Evolutionary conservation across 2,329 filamentous ascomycete species (phyloP).

Genomic region (Calonectria hongkongensis): DNA sequence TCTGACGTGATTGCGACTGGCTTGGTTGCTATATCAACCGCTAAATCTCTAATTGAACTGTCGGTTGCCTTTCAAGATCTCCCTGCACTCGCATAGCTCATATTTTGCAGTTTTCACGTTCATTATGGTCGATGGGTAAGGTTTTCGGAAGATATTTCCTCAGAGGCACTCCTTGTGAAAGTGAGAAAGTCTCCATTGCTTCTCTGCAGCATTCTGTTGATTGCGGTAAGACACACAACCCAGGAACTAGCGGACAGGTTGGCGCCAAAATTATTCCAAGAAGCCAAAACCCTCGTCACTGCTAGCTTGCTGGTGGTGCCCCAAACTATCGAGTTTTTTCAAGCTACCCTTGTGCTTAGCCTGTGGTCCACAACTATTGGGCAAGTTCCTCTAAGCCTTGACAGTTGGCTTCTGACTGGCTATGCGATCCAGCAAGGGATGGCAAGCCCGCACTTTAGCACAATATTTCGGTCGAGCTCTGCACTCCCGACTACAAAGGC

Average conservation of each 20-base stretch:
- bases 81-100: conserved; percentile 21
- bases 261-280: background rate
- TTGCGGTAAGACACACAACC: background rate
- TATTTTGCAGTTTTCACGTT: conserved; percentile 46
- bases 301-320: background rate
- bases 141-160: conserved; percentile 46
- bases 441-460: background rate
- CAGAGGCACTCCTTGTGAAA: background rate
- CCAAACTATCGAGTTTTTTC: background rate
- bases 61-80: conserved; percentile 30
- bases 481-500: background rate
- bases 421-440: background rate
- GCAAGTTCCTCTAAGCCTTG: background rate
- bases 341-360: background rate
- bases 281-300: background rate
- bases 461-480: background rate
- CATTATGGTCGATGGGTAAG: conserved; percentile 56
- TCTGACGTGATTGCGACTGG: conserved; percentile 50
- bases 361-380: conserved; percentile 12
- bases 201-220: background rate
- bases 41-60: conserved; percentile 48
- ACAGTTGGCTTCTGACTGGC: conserved; percentile 2
- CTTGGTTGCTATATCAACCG: conserved; percentile 42
- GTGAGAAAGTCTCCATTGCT: background rate
- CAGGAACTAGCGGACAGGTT: background rate